Evolutionary conservation across 306 rosid species (phyloP).

Genomic region (Lagenaria siceraria): DNA sequence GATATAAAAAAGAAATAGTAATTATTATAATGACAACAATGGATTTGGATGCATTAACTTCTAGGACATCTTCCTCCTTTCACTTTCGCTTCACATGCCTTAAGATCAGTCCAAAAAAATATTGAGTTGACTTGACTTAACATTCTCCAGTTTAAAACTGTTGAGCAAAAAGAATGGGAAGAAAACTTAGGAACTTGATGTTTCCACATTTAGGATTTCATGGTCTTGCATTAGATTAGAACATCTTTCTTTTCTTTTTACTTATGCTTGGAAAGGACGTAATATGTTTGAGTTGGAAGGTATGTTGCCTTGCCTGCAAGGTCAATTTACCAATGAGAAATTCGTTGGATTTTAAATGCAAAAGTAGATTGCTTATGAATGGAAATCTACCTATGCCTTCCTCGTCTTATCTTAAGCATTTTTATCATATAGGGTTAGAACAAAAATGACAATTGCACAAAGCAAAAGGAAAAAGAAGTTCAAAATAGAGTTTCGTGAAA

Average conservation of each 20-base stretch:
- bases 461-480: background rate
- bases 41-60: background rate
- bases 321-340: background rate
- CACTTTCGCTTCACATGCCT: background rate
- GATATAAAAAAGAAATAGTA: no score
- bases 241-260: background rate
- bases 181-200: background rate
- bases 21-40: background rate
- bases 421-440: background rate
- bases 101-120: background rate
- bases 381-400: background rate
- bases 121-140: background rate
- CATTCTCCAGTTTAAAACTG: background rate
- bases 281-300: background rate
- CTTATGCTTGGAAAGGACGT: background rate
- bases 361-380: background rate
- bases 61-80: background rate
- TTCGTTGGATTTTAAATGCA: background rate
- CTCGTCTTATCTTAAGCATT: background rate
- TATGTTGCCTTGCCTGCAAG: background rate
- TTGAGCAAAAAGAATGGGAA: background rate
- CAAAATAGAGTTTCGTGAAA: background rate
- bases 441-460: background rate
- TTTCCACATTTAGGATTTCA: background rate
- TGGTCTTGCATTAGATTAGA: background rate